Base-by-base conservation (phyloP, 1,284 basidiomycete genomes). In the Ganoderma meredithae region DNA sequence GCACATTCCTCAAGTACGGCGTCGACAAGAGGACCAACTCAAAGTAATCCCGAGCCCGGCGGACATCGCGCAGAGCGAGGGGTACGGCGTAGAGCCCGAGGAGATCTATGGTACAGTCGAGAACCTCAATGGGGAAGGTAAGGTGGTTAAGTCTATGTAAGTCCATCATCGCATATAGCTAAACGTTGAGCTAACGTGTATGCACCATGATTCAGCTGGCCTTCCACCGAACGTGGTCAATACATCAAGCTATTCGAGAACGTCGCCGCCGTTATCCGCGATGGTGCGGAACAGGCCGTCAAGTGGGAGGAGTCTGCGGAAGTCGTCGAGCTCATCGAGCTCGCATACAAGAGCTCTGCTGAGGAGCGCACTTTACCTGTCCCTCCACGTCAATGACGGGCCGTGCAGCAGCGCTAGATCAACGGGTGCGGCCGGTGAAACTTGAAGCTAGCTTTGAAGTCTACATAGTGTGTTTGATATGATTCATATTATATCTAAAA, bases 11-110 rank as follows among this genome's bases (percentile, higher is more conserved):
- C 70, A 96, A 97, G 79, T 87, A 85, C 75, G 94, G 93, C 1
- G 79, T 95, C 52, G 94, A 2, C 94, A 96, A 77, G 95, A 95
- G 79, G 88, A 89, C 69, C 87, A 90, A 68, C 83, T 91, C 55
- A 88, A 86, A 75, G 82, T 77, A 3, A 87, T 91, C 66, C 75
- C 84, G 12, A 75, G 79, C 12, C 85, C 87, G n/a, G 77, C 76
- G 15, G 81, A 79, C 17, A 86, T 90, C 65, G 79, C 85, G 61
- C 79, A 82, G 61, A 75, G 79, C 43, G 47, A 72, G 12, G 64
- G 62, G 12, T 81, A 78, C 69, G 80, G 80, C 41, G 60, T 71
- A 62, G 92, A 94, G 76, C 86, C 89, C 2, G 84, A 88, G 73
- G 79, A 80, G 40, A 81, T 89, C 52, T 89, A 86, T 82, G 91